These are phyloP conservation scores for Tetraselmis chui DNA, from an alignment of 139 green algal species.

Conservation along the genomic window DNA sequence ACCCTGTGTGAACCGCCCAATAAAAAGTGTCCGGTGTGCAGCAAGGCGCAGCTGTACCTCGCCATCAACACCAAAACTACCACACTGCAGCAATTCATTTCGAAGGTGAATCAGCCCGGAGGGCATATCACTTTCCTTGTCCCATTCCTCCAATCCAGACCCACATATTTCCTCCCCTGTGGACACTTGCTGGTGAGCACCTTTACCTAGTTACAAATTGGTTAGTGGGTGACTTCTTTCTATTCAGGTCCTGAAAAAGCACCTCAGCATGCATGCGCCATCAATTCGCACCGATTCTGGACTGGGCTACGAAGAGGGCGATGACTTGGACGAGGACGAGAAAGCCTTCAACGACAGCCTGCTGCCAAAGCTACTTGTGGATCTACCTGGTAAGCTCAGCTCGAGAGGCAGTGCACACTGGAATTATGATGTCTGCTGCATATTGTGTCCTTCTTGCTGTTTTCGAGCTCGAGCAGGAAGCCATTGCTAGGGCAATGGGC, in stretches of 20 bases:
- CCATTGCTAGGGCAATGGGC: not conserved
- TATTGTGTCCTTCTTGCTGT: not conserved
- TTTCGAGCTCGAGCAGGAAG: not conserved
- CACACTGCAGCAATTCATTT: slow-evolving; percentile 54
- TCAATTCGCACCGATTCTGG: slow-evolving; percentile 26
- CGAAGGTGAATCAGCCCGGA: slow-evolving; percentile 33
- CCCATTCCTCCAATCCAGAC: too few species aligned
- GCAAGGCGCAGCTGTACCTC: slow-evolving; percentile 50
- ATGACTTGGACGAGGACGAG: slow-evolving; percentile 81
- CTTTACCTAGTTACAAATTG: not conserved
- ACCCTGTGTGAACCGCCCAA: slow-evolving; percentile 27
- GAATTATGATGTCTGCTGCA: not conserved
- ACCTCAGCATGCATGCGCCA: slow-evolving; percentile 11
- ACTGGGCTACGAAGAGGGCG: slow-evolving; percentile 81
- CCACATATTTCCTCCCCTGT: not conserved
- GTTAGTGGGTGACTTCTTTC: not conserved
- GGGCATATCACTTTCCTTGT: not conserved
- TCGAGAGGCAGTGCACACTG: not conserved
- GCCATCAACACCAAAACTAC: slow-evolving; percentile 40
- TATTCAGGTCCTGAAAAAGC: slow-evolving; percentile 16
- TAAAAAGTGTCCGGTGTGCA: slow-evolving; percentile 69
- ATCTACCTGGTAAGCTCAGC: slow-evolving; percentile 21
- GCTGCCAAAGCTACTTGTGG: slow-evolving; percentile 35
- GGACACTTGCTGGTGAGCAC: not conserved
- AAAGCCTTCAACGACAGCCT: slow-evolving; percentile 27